Percentiles rank a stretch among this genome's conserved stretches.
phyloP scores from a whole-genome alignment of 768 basidiomycete genomes.

The Kwoniella heveanensis region DNA sequence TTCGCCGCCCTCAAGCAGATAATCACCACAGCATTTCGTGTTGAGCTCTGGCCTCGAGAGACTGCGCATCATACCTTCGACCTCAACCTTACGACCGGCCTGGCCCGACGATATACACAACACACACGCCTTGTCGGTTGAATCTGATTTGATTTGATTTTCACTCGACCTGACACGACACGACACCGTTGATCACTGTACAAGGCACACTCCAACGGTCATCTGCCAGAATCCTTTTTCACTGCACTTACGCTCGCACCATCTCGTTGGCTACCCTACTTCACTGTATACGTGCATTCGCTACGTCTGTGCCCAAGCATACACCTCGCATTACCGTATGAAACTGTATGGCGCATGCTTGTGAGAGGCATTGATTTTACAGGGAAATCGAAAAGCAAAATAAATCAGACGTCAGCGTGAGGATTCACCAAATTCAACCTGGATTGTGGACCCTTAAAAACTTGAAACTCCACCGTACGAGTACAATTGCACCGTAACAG shows the following conservation, averaged over 20 bases:
- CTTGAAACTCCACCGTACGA: constrained; percentile 1
- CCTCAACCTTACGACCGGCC: neutral
- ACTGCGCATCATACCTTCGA: constrained; percentile 1
- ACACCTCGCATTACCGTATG: neutral
- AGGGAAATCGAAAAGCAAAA: neutral
- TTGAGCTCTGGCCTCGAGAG: neutral
- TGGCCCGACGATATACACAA: neutral
- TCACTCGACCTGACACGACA: neutral
- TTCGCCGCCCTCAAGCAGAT: neutral
- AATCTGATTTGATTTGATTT: too few relatives aligned
- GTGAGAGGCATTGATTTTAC: too few relatives aligned
- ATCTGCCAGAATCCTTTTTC: neutral
- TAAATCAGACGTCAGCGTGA: neutral
- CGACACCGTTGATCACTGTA: too few relatives aligned
- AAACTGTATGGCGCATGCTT: neutral
- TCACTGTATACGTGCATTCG: neutral
- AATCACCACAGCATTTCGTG: neutral
- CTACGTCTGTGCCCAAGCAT: neutral
- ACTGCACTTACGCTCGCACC: neutral
- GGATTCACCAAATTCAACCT: neutral
- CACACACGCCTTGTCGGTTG: too few relatives aligned
- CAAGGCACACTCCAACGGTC: neutral
- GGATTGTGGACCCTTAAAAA: constrained; percentile 1
- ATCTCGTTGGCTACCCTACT: neutral
- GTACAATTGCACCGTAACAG: neutral